Percentiles rank a stretch among this genome's conserved stretches.
Evolutionary conservation across 768 basidiomycete species (phyloP).

Genomic region (Boletus subparvulus): DNA sequence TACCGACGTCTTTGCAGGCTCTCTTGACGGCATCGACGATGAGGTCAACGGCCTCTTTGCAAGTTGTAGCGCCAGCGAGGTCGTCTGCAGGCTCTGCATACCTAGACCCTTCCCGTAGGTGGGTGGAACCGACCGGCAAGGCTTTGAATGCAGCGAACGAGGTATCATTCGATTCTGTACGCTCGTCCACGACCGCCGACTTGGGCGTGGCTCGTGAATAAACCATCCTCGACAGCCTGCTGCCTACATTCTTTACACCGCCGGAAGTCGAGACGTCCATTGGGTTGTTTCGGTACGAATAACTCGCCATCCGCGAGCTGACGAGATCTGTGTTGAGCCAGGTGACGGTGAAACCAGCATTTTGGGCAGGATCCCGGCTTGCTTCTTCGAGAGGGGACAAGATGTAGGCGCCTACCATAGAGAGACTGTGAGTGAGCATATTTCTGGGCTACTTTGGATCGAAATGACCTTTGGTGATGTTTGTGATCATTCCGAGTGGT

Average conservation of each 20-base stretch:
- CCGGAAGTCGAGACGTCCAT: slow-evolving; percentile 24
- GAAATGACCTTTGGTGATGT: slow-evolving; percentile 70
- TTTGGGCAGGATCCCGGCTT: slow-evolving; percentile 83
- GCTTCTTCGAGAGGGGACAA: slow-evolving; percentile 91
- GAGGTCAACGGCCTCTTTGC: slow-evolving; percentile 72
- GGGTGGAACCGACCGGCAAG: slow-evolving; percentile 67
- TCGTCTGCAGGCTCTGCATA: slow-evolving; percentile 63
- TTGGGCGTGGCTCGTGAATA: neutral
- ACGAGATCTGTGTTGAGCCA: slow-evolving; percentile 73
- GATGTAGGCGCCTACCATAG: slow-evolving; percentile 81
- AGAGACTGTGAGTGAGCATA: neutral
- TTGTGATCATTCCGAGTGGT: slow-evolving; percentile 75
- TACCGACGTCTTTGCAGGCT: slow-evolving; percentile 66
- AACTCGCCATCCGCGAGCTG: slow-evolving; percentile 73
- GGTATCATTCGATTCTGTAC: slow-evolving; percentile 36
- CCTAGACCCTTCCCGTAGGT: slow-evolving; percentile 40
- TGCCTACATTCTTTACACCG: slow-evolving; percentile 6
- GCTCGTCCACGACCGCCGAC: slow-evolving; percentile 38
- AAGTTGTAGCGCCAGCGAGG: slow-evolving; percentile 58
- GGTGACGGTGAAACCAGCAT: slow-evolving; percentile 82
- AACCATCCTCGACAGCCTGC: slow-evolving; percentile 19
- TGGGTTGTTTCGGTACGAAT: slow-evolving; percentile 76
- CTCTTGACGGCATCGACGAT: slow-evolving; percentile 69
- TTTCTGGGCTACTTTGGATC: neutral
- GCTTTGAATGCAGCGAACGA: slow-evolving; percentile 78